Conservation (phyloP, 148 eudicot species). For the Chenopodium formosanum region DNA sequence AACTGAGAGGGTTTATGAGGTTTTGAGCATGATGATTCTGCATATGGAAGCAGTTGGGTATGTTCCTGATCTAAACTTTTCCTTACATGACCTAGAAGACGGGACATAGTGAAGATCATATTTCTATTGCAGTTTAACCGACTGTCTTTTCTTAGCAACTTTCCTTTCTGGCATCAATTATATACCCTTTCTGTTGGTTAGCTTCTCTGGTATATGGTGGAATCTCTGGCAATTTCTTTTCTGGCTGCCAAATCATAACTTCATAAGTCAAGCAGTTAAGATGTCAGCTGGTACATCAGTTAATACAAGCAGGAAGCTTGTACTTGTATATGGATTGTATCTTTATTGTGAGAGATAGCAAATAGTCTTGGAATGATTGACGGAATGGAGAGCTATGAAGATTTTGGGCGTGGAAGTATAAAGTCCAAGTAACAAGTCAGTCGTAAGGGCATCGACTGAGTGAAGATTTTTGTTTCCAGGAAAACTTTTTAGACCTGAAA, state of each 20-base stretch:
- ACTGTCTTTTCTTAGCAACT: not conserved
- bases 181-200: not conserved
- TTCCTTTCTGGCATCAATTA: not conserved
- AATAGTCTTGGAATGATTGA: not conserved
- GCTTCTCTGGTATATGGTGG: not conserved
- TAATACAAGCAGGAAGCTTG: not conserved
- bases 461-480: not conserved
- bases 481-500: not conserved
- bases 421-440: not conserved
- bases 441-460: not conserved
- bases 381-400: not conserved
- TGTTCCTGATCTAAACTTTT: slow-evolving; percentile 35
- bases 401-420: not conserved
- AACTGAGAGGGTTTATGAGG: slow-evolving; percentile 46
- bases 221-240: not conserved
- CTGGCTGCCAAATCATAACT: not conserved
- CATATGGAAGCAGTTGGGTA: slow-evolving; percentile 48
- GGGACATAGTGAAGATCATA: slow-evolving; percentile 15
- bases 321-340: not conserved
- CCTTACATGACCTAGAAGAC: slow-evolving; percentile 35
- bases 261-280: not conserved
- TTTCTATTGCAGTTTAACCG: not conserved
- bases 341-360: not conserved
- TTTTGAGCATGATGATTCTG: slow-evolving; percentile 37
- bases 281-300: not conserved